Evolutionary conservation across 73 alveolate genomes (phyloP), one percentile per base, ranked within the genome.

Genomic region (Paramecium sonneborni): DNA sequence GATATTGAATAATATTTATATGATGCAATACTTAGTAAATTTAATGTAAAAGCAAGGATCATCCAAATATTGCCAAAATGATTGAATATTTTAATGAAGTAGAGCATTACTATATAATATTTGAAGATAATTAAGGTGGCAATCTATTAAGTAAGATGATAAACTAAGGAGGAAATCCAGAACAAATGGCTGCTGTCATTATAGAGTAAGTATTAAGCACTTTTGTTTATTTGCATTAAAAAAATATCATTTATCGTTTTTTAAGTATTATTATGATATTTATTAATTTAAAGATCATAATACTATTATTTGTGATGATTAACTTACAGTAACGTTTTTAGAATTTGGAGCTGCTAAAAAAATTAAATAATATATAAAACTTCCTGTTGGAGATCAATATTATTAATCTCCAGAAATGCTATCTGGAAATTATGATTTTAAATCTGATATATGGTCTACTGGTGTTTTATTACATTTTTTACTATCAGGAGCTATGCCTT

Each of bases 361-460:
- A 20, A 35, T 72, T 35, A 5, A 72, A 34, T 18, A 72, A 1
- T 3, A 3, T 34, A 35, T 37, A 4, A 14, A 34, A 15, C 8
- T 3, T 14, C 32, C 44, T 4, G 21, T 41, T 11, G 90, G 90
- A 4, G 48, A 39, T 26, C 34, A 37, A 44, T 12, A 43, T 7
- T 79, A 43, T 79, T 37, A 44, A 95, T 91, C 94, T 39, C 94
- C 94, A 1, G 94, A 88, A 30, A 82, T 88, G 57, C 41, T 88
- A 1, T 21, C 35, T 3, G 91, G 85, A 43, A 26, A 21, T 23
- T 88, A 88, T 52, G 58, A 67, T 88, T 56, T 39, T 14, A 44
- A 82, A 88, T 18, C 91, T n/a, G 94, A 88, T 70, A 43, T 88
- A 0, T 88, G 94, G 94, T 44, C 91, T 43, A 69, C 56, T 23